Percentiles rank a stretch among this genome's conserved stretches.
Evolutionary conservation across 129 eudicot species (phyloP).

Genomic region (Flaveria linearis): DNA sequence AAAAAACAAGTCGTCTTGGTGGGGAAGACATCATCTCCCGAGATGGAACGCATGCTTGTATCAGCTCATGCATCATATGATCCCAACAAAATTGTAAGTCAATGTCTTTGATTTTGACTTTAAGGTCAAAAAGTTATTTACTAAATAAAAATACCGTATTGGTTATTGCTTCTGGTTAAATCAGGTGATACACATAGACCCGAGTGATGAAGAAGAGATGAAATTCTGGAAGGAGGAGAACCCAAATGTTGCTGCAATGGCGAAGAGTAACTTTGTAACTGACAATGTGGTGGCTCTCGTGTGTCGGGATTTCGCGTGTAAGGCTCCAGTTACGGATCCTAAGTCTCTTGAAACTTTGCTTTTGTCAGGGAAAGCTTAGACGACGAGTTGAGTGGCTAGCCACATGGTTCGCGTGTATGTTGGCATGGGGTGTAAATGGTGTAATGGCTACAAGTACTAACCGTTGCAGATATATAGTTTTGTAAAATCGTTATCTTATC

Average conservation of each 20-base stretch:
- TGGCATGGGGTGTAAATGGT: background rate
- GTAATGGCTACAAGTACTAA: background rate
- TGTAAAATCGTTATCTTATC: background rate
- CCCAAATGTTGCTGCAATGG: slow-evolving; percentile 63
- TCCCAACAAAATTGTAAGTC: slow-evolving; percentile 70
- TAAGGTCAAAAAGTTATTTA: background rate
- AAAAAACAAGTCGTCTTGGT: slow-evolving; percentile 83
- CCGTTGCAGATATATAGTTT: slow-evolving; percentile 18
- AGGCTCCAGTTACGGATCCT: slow-evolving; percentile 61
- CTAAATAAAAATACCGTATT: background rate
- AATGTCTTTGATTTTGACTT: background rate
- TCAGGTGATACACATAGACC: slow-evolving; percentile 88
- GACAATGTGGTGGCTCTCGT: slow-evolving; percentile 71
- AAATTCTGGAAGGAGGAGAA: slow-evolving; percentile 73
- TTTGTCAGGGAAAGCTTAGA: slow-evolving; percentile 30
- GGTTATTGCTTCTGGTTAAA: background rate
- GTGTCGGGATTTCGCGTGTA: slow-evolving; percentile 82
- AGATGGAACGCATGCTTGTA: slow-evolving; percentile 68
- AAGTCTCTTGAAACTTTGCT: slow-evolving; percentile 60
- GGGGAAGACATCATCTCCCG: slow-evolving; percentile 49
- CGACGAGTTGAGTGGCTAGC: background rate
- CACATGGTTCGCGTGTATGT: background rate
- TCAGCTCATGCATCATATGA: slow-evolving; percentile 74
- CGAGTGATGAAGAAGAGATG: slow-evolving; percentile 55
- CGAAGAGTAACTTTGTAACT: slow-evolving; percentile 43